Conservation (phyloP, 257 asterid species). For the Avicennia marina region DNA sequence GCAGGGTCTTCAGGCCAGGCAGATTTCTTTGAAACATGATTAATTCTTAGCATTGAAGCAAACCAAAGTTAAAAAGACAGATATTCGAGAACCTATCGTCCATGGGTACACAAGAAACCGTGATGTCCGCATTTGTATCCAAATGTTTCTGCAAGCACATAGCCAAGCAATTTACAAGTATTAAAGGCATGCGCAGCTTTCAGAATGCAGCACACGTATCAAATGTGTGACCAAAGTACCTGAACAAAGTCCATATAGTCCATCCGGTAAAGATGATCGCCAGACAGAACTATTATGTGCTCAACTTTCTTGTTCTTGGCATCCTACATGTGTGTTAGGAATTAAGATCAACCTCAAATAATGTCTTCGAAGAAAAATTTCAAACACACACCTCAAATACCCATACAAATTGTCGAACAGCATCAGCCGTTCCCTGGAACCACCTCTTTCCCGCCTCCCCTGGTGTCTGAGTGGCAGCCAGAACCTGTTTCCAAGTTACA, state of each 20-base stretch:
- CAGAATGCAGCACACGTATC: background rate
- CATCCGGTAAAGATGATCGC: conserved; percentile 97
- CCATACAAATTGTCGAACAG: conserved; percentile 93
- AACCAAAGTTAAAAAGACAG: background rate
- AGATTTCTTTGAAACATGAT: no score
- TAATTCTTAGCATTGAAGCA: no score
- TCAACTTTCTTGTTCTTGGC: conserved; percentile 73
- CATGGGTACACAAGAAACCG: conserved; percentile 93
- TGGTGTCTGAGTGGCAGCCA: conserved; percentile 97
- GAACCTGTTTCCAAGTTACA: conserved; percentile 42
- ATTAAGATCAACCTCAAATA: background rate
- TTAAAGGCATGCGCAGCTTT: background rate
- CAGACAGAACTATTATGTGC: conserved; percentile 79
- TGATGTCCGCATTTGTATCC: conserved; percentile 85
- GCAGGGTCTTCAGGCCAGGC: background rate
- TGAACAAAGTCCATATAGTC: conserved; percentile 96
- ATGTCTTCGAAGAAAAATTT: background rate
- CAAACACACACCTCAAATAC: conserved; percentile 70
- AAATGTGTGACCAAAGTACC: conserved; percentile 32
- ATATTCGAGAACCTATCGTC: conserved; percentile 59
- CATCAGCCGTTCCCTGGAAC: conserved; percentile 99
- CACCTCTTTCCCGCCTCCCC: conserved; percentile 89
- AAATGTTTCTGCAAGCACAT: conserved; percentile 73
- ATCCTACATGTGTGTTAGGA: conserved; percentile 36
- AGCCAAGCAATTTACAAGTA: background rate